These are phyloP conservation scores for Termitomyces sp. DNA, from an alignment of 1,284 basidiomycete species.

Conservation along the genomic window DNA sequence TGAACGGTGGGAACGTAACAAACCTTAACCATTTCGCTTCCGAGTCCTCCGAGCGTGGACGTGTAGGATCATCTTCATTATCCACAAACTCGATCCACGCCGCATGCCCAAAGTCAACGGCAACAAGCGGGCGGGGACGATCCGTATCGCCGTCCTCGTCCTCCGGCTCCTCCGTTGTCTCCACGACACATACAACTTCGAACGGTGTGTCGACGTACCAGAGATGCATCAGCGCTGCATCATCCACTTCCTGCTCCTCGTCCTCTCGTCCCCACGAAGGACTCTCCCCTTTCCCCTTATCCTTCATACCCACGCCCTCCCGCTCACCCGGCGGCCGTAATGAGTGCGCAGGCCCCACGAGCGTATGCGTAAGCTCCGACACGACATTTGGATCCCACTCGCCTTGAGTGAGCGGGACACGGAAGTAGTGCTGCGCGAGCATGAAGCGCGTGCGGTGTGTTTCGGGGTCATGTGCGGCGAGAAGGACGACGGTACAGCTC, in stretches of 20 bases:
- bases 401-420: constrained; percentile 44
- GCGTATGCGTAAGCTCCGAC: constrained; percentile 6
- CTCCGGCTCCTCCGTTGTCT: constrained; percentile 35
- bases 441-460: constrained; percentile 57
- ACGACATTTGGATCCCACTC: constrained; percentile 24
- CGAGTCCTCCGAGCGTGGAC: constrained; percentile 16
- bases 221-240: constrained; percentile 52
- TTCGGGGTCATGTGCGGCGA: constrained; percentile 51
- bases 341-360: constrained; percentile 11
- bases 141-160: constrained; percentile 32
- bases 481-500: constrained; percentile 67
- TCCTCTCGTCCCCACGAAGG: constrained; percentile 15
- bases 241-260: constrained; percentile 23
- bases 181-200: constrained; percentile 62
- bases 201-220: constrained; percentile 70
- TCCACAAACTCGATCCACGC: constrained; percentile 65
- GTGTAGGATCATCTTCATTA: constrained; percentile 22
- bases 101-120: constrained; percentile 75
- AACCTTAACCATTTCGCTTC: constrained; percentile 54
- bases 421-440: constrained; percentile 72
- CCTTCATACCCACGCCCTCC: constrained; percentile 1
- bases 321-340: constrained; percentile 7
- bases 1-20: constrained; percentile 63
- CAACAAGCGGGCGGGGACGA: constrained; percentile 60
- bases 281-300: constrained; percentile 14